A percentile compares a stretch with the other conserved stretches of the same genome.
phyloP scores from a whole-genome alignment of 768 basidiomycete genomes.

The Arthromyces matolae region DNA sequence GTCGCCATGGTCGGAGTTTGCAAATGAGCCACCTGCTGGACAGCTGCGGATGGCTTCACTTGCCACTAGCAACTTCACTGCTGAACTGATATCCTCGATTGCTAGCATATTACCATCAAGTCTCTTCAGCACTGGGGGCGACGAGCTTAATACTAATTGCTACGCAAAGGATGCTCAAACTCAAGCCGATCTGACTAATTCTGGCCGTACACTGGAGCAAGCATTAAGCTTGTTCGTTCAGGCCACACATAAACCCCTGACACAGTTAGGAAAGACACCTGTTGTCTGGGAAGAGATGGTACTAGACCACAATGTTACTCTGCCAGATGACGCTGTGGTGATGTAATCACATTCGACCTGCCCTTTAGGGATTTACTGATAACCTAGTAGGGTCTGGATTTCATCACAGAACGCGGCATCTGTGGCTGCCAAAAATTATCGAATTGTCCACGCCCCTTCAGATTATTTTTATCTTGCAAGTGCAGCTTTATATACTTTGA shows the following conservation, averaged over 20 bases:
- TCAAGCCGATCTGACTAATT: conserved; percentile 46
- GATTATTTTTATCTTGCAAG: conserved; percentile 73
- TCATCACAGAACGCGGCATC: conserved; percentile 53
- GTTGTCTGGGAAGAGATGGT: conserved; percentile 87
- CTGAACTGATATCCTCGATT: conserved; percentile 47
- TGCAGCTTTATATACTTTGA: neutral
- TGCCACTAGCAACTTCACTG: conserved; percentile 57
- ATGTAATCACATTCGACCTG: too few relatives aligned
- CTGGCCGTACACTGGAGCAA: conserved; percentile 52
- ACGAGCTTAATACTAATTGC: conserved; percentile 70
- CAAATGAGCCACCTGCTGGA: conserved; percentile 76
- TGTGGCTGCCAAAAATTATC: conserved; percentile 56
- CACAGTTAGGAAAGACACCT: conserved; percentile 58
- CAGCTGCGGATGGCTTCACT: conserved; percentile 72
- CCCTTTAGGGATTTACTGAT: conserved; percentile 6
- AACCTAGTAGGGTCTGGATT: conserved; percentile 59
- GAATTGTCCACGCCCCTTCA: conserved; percentile 65
- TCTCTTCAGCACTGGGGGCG: conserved; percentile 80
- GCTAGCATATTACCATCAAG: conserved; percentile 49
- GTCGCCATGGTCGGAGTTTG: conserved; percentile 57
- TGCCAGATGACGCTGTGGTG: conserved; percentile 47
- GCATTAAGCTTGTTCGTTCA: conserved; percentile 61
- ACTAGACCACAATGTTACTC: conserved; percentile 43
- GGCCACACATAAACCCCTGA: conserved; percentile 52
- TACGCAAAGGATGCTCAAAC: conserved; percentile 62